A percentile compares a stretch with the other conserved stretches of the same genome.
These are phyloP conservation scores for Jacaranda mimosifolia DNA, from an alignment of 257 asterid species.

Conservation along the genomic window DNA sequence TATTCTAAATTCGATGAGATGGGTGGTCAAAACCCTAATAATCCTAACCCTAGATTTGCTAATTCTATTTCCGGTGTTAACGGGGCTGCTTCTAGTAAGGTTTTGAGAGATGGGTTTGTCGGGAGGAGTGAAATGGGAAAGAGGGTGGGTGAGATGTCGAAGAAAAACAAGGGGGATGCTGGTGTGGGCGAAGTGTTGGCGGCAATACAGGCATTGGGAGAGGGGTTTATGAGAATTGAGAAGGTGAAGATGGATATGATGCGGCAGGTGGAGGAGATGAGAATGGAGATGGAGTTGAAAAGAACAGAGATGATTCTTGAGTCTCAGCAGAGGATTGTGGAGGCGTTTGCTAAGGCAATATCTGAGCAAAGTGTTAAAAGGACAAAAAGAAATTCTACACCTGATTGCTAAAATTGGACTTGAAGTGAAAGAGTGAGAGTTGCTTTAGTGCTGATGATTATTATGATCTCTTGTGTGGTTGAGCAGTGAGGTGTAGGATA, in stretches of 20 bases:
- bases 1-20: slow-evolving; percentile 54
- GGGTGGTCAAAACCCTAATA: slow-evolving; percentile 47
- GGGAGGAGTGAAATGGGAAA: slow-evolving; percentile 53
- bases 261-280: slow-evolving; percentile 79
- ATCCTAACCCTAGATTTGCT: slow-evolving; percentile 48
- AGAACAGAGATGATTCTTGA: slow-evolving; percentile 93
- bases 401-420: slow-evolving; percentile 34
- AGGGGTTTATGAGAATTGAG: slow-evolving; percentile 91
- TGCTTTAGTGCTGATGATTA: background rate
- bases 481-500: slow-evolving; percentile 8
- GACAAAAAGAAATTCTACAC: slow-evolving; percentile 56
- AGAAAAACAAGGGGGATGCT: slow-evolving; percentile 36
- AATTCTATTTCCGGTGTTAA: slow-evolving; percentile 39
- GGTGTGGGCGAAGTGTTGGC: slow-evolving; percentile 67
- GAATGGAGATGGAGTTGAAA: slow-evolving; percentile 99
- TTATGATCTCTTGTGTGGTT: background rate
- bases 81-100: slow-evolving; percentile 56
- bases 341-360: slow-evolving; percentile 70
- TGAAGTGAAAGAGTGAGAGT: background rate
- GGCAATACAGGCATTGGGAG: slow-evolving; percentile 78
- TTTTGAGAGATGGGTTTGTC: slow-evolving; percentile 48
- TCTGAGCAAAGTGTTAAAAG: slow-evolving; percentile 64
- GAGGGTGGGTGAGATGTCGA: slow-evolving; percentile 45
- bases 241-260: slow-evolving; percentile 94
- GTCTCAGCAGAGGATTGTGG: slow-evolving; percentile 85